Percentiles rank a stretch among this genome's conserved stretches.
phyloP scores from a whole-genome alignment of 2,329 filamentous ascomycete genomes.

The Xylariaceae sp. region DNA sequence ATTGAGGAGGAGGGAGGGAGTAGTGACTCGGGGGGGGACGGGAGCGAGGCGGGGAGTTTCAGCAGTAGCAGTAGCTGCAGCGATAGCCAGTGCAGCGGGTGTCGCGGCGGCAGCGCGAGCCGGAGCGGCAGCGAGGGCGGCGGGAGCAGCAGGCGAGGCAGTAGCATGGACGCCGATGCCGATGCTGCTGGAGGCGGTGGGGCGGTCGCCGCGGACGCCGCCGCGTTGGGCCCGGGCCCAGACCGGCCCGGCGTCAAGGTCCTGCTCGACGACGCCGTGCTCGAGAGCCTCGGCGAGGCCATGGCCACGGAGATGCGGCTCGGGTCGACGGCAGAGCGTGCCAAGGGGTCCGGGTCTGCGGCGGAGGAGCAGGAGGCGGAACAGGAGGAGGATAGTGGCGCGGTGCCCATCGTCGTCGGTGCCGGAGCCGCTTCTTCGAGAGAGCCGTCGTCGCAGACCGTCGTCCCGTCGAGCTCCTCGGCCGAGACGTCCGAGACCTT shows the following conservation, averaged over 20 bases:
- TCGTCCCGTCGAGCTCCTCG: neutral
- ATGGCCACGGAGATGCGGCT: slow-evolving; percentile 21
- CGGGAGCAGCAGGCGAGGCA: slow-evolving; percentile 13
- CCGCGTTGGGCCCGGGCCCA: neutral
- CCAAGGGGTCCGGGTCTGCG: slow-evolving; percentile 1
- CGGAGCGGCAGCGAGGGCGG: slow-evolving; percentile 23
- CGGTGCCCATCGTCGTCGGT: neutral
- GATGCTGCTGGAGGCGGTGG: slow-evolving; percentile 9
- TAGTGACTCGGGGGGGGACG: slow-evolving; percentile 17
- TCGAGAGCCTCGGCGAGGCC: slow-evolving; percentile 23
- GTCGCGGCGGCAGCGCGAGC: slow-evolving; percentile 27
- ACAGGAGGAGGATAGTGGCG: neutral
- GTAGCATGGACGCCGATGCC: slow-evolving; percentile 8
- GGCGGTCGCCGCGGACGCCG: slow-evolving; percentile 4
- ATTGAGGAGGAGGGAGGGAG: slow-evolving; percentile 22
- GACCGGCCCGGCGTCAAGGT: slow-evolving; percentile 5
- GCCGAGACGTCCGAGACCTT: neutral
- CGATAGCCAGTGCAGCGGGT: slow-evolving; percentile 10
- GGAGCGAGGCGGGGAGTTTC: slow-evolving; percentile 22
- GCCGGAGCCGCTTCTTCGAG: neutral
- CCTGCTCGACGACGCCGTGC: slow-evolving; percentile 19
- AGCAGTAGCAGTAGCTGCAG: slow-evolving; percentile 29
- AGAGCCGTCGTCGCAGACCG: slow-evolving; percentile 1
- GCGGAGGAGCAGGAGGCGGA: slow-evolving; percentile 3
- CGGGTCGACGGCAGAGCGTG: too few species aligned